These are phyloP conservation scores for Geosmithia flava DNA, from an alignment of 2,329 filamentous ascomycete genomes.

Conservation along the genomic window DNA sequence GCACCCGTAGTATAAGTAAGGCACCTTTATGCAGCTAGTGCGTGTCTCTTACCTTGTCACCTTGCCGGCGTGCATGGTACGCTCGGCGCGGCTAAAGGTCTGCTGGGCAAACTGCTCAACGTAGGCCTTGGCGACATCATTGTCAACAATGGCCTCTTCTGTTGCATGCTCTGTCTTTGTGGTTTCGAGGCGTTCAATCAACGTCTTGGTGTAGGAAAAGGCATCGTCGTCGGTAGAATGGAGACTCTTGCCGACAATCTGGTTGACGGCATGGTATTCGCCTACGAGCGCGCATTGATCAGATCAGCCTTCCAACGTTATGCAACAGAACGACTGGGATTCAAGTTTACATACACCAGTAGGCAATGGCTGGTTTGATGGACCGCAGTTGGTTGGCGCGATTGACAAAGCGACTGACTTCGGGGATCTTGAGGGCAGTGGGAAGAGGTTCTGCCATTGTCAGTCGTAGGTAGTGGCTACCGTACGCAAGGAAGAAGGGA, in stretches of 20 bases:
- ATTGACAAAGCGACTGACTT: constrained; percentile 73
- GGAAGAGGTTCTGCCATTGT: constrained; percentile 51
- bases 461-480: not conserved
- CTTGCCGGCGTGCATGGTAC: constrained; percentile 69
- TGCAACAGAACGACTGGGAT: not conserved
- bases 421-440: constrained; percentile 55
- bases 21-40: not conserved
- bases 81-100: constrained; percentile 74
- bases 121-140: constrained; percentile 77
- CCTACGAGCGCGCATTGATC: constrained; percentile 31
- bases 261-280: constrained; percentile 86
- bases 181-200: constrained; percentile 83
- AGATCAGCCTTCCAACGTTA: no score
- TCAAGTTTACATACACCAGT: constrained; percentile 67
- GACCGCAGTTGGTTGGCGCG: constrained; percentile 75
- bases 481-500: not conserved
- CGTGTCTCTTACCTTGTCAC: constrained; percentile 53
- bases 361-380: constrained; percentile 77
- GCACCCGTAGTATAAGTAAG: not conserved
- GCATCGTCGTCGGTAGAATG: constrained; percentile 70
- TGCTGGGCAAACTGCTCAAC: constrained; percentile 90
- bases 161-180: constrained; percentile 48
- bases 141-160: constrained; percentile 78
- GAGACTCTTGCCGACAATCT: constrained; percentile 71
- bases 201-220: constrained; percentile 62